Conservation (phyloP, 768 basidiomycete species). For the Dioszegia hungarica region DNA sequence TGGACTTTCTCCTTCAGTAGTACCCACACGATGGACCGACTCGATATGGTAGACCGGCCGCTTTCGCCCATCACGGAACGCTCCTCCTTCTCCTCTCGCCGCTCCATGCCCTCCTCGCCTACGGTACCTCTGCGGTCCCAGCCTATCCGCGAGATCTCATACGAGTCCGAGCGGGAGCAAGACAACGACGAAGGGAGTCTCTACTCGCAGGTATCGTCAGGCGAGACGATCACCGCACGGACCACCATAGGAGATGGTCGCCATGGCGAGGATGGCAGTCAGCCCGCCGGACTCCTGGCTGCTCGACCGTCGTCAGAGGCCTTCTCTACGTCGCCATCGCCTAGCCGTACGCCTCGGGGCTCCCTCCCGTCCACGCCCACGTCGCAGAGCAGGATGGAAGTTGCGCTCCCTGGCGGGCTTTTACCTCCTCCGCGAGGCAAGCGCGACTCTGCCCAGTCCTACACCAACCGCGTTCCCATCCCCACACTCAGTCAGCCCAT, state of each 20-base stretch:
- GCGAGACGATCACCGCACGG: slow-evolving; percentile 11
- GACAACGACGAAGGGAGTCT: slow-evolving; percentile 8
- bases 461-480: neutral
- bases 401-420: neutral
- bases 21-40: too few relatives aligned
- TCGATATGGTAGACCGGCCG: slow-evolving; percentile 1
- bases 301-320: neutral
- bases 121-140: neutral
- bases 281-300: too few relatives aligned
- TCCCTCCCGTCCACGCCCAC: neutral
- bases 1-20: too few relatives aligned
- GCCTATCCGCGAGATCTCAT: neutral
- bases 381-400: neutral
- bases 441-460: neutral
- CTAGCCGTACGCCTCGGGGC: neutral
- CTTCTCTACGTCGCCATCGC: neutral
- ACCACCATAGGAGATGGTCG: too few relatives aligned
- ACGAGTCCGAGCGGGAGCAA: slow-evolving; percentile 1
- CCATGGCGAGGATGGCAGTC: too few relatives aligned
- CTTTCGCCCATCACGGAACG: slow-evolving; percentile 42
- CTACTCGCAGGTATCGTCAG: slow-evolving; percentile 12
- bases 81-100: slow-evolving; percentile 23
- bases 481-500: neutral
- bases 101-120: neutral
- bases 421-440: neutral